Percentiles rank a stretch among this genome's conserved stretches.
These are phyloP conservation scores for Fusarium sp. DNA, from an alignment of 2,329 filamentous ascomycete species.

Conservation along the genomic window DNA sequence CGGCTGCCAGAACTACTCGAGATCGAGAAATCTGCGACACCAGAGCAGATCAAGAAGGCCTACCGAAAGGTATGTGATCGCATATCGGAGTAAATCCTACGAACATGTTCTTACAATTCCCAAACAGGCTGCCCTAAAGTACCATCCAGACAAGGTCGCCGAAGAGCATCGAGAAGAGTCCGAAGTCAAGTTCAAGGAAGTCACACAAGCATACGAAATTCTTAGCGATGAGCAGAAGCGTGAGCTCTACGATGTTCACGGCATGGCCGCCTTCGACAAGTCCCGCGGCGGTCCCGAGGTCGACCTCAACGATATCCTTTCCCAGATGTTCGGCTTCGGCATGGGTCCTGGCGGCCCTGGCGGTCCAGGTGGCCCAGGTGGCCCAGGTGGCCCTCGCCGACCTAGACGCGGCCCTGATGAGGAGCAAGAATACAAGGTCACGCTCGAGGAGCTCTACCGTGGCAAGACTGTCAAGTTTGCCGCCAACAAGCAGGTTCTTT, in stretches of 20 bases:
- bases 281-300: constrained; percentile 76
- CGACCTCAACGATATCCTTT: constrained; percentile 92
- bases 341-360: constrained; percentile 66
- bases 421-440: constrained; percentile 91
- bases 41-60: constrained; percentile 91
- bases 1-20: constrained; percentile 77
- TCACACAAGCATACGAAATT: constrained; percentile 97
- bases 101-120: constrained; percentile 26
- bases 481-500: constrained; percentile 93
- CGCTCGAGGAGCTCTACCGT: constrained; percentile 95
- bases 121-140: constrained; percentile 81
- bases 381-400: constrained; percentile 68
- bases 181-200: constrained; percentile 91
- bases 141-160: constrained; percentile 96
- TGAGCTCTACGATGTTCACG: constrained; percentile 90
- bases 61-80: constrained; percentile 84
- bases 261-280: constrained; percentile 95
- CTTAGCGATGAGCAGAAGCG: constrained; percentile 96
- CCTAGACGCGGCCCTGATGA: constrained; percentile 84
- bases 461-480: constrained; percentile 98
- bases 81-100: constrained; percentile 4
- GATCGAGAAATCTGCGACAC: constrained; percentile 77
- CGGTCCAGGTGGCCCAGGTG: constrained; percentile 63
- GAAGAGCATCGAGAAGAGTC: constrained; percentile 87
- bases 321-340: constrained; percentile 90